A percentile compares a stretch with the other conserved stretches of the same genome.
phyloP scores from a whole-genome alignment of 2,329 filamentous ascomycete genomes.

The Chrysoporthe austroafricana region DNA sequence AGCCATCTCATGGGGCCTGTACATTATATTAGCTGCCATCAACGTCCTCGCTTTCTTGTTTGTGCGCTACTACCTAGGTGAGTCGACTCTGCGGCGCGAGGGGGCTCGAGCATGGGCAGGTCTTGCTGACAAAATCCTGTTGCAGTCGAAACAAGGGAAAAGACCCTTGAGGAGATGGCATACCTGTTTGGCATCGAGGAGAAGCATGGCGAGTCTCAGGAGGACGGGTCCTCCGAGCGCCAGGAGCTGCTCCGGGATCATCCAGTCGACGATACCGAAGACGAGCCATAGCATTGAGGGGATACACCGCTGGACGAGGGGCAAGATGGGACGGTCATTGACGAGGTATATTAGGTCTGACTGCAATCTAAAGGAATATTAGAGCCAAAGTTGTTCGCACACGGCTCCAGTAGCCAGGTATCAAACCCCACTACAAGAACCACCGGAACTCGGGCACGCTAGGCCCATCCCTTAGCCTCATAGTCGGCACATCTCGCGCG shows the following conservation, averaged over 20 bases:
- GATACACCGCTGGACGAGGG: too few species aligned
- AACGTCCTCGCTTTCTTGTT: conserved; percentile 37
- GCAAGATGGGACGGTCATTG: not conserved
- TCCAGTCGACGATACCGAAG: conserved; percentile 1
- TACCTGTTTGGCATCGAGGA: conserved; percentile 34
- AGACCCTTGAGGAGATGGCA: conserved; percentile 35
- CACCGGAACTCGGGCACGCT: conserved; percentile 58
- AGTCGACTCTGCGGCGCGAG: not conserved
- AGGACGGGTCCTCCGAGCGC: conserved; percentile 17
- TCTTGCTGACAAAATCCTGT: not conserved
- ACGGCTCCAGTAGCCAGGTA: too few species aligned
- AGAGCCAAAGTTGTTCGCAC: not conserved
- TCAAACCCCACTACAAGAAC: conserved; percentile 47
- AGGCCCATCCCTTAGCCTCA: conserved; percentile 58
- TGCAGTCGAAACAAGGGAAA: conserved; percentile 32
- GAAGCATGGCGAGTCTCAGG: conserved; percentile 1
- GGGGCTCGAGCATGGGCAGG: not conserved
- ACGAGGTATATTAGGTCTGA: conserved; percentile 13
- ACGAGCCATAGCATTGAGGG: conserved; percentile 3
- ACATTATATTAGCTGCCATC: conserved; percentile 34
- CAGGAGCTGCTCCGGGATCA: conserved; percentile 20
- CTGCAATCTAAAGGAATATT: not conserved
- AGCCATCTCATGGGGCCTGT: conserved; percentile 35
- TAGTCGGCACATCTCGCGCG: conserved; percentile 61
- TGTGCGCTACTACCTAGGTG: conserved; percentile 33